Conservation (phyloP, 495 filamentous ascomycete species). For the Aspergillus olivimuriae region DNA sequence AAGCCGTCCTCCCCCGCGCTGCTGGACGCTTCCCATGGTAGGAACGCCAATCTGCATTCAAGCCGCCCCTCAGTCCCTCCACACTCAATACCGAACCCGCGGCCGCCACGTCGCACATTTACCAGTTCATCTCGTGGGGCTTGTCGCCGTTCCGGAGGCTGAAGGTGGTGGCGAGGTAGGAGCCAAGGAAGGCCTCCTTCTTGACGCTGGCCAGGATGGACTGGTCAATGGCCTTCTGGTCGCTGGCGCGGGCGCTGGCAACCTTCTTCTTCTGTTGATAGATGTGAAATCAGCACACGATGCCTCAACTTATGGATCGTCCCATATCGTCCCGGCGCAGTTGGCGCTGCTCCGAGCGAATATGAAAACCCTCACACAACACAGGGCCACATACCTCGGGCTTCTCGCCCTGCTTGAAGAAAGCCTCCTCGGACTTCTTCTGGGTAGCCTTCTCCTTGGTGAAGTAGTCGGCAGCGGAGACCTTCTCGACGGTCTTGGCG, state of each 20-base stretch:
- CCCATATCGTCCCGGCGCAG: too few species aligned
- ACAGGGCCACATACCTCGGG: slow-evolving; percentile 63
- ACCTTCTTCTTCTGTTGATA: slow-evolving; percentile 85
- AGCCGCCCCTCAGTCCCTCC: slow-evolving; percentile 41
- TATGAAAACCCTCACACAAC: too few species aligned
- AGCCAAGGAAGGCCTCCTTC: slow-evolving; percentile 83
- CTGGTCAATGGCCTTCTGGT: slow-evolving; percentile 98
- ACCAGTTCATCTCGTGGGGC: slow-evolving; percentile 97
- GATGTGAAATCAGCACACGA: background rate
- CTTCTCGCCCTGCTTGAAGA: slow-evolving; percentile 98
- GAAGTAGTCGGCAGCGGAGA: slow-evolving; percentile 83
- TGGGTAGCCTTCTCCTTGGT: slow-evolving; percentile 84
- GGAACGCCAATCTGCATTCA: slow-evolving; percentile 34
- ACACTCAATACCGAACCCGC: slow-evolving; percentile 44
- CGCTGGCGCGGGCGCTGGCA: slow-evolving; percentile 77
- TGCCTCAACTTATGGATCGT: too few species aligned
- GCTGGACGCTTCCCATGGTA: slow-evolving; percentile 12
- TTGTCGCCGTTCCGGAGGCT: slow-evolving; percentile 96
- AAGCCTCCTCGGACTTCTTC: slow-evolving; percentile 90
- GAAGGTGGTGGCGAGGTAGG: slow-evolving; percentile 89
- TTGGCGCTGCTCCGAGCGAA: too few species aligned
- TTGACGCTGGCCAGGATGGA: slow-evolving; percentile 84
- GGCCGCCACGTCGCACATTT: slow-evolving; percentile 44
- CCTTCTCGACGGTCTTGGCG: slow-evolving; percentile 75
- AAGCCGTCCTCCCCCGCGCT: slow-evolving; percentile 27